Evolutionary conservation across 257 asterid species (phyloP), one percentile per base, ranked within the genome.

Genomic region (Ajuga chamaepitys): DNA sequence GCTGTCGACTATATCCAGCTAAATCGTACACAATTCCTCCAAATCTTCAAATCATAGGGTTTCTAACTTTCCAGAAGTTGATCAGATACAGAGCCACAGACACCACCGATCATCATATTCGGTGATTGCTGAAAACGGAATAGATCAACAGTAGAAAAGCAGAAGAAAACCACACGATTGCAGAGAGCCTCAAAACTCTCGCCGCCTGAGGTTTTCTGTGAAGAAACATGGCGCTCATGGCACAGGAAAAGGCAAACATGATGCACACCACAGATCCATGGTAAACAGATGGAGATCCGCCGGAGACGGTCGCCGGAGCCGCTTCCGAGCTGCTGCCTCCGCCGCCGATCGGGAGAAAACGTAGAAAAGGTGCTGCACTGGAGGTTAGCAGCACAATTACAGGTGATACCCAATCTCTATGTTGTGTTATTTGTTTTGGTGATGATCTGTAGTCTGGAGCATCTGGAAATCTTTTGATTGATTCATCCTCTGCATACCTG

Each of bases 181-280:
- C 53, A 3, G 37, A 32, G 62, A 59, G 12, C 38, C 60, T 60
- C 54, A 58, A 59, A 46, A 48, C 42, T 35, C 53, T 58, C 0
- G 74, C 68, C 34, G 55, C 46, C 45, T 3, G 5, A 0, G 54
- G 68, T 21, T 50, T 47, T 7, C 34, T 59, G 46, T 46, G 13
- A 1, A 69, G 59, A 35, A 69, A 18, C 59, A 68, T 20, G 54
- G 60, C 68, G 74, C 67, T 69, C 44, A 58, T n/a, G 13, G 68
- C 42, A 34, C 21, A 21, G 14, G 55, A 58, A 6, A 69, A 69
- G 6, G 74, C 74, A 7, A 69, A 35, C 68, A 69, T 35, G 10
- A 69, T n/a, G 32, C 62, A 58, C 44, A 59, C 35, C 14, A 59
- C 37, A 30, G 48, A 69, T 9, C n/a, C n/a, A n/a, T n/a, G n/a